Evolutionary conservation across 2,329 filamentous ascomycete species (phyloP).

Genomic region (Fusarium domesticum): DNA sequence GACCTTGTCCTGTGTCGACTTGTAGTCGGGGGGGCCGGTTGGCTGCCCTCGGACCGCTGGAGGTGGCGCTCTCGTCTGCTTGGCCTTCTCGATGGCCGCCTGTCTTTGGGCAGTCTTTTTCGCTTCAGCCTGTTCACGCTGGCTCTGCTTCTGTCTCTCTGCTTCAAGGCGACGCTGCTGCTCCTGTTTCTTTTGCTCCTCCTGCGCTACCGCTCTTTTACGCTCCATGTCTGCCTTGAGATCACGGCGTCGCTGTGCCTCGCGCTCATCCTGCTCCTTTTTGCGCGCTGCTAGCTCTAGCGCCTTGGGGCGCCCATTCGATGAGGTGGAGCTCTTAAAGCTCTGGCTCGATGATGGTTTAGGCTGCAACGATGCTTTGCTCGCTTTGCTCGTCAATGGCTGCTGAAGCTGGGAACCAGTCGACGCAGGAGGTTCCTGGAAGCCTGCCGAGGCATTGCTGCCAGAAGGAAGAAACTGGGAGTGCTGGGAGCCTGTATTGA

Average conservation of each 20-base stretch:
- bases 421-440: slow-evolving; percentile 45
- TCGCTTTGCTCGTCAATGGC: slow-evolving; percentile 61
- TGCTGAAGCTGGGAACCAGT: slow-evolving; percentile 38
- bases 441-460: slow-evolving; percentile 53
- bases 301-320: slow-evolving; percentile 65
- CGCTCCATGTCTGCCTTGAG: slow-evolving; percentile 79
- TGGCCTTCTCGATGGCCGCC: slow-evolving; percentile 61
- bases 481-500: slow-evolving; percentile 64
- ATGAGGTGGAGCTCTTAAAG: slow-evolving; percentile 56
- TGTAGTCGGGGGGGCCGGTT: slow-evolving; percentile 49
- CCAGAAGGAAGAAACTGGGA: slow-evolving; percentile 59
- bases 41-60: slow-evolving; percentile 56
- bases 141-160: slow-evolving; percentile 56
- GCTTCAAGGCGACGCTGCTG: slow-evolving; percentile 58
- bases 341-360: slow-evolving; percentile 52
- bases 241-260: slow-evolving; percentile 74
- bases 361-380: slow-evolving; percentile 61
- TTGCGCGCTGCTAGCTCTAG: slow-evolving; percentile 74
- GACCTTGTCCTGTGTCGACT: slow-evolving; percentile 30
- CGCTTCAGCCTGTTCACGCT: slow-evolving; percentile 60
- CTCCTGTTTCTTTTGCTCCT: slow-evolving; percentile 62
- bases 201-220: slow-evolving; percentile 64
- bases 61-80: slow-evolving; percentile 61
- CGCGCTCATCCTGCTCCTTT: slow-evolving; percentile 80
- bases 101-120: slow-evolving; percentile 66